Evolutionary conservation across 805 yeast species (phyloP).

Genomic region (Metschnikowia santaceciliae): DNA sequence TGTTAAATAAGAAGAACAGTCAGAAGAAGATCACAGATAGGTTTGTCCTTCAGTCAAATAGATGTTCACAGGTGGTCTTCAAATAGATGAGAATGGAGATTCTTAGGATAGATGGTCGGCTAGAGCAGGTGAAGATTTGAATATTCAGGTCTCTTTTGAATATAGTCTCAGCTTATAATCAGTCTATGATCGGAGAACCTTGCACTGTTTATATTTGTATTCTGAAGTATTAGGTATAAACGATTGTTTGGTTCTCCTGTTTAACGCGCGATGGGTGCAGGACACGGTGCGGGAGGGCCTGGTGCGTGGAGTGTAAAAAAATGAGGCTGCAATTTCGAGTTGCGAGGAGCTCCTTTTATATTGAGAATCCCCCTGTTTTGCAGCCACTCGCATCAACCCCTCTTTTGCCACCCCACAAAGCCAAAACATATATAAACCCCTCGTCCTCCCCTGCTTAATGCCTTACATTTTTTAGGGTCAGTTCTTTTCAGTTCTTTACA

Average conservation of each 20-base stretch:
- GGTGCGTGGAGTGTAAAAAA: not conserved
- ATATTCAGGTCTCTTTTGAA: too few relatives aligned
- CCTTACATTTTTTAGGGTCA: not conserved
- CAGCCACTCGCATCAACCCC: slow-evolving; percentile 1
- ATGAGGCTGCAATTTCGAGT: not conserved
- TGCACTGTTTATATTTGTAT: not conserved
- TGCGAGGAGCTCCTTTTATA: slow-evolving; percentile 1
- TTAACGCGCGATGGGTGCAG: slow-evolving; percentile 1
- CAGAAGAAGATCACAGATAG: too few relatives aligned
- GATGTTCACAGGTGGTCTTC: too few relatives aligned
- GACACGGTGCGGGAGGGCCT: not conserved
- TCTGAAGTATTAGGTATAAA: not conserved
- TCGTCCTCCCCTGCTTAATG: not conserved
- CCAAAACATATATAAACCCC: not conserved
- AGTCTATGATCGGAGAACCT: too few relatives aligned
- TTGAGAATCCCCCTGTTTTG: not conserved
- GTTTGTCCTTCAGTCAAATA: too few relatives aligned
- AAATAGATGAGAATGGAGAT: too few relatives aligned
- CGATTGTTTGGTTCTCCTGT: not conserved
- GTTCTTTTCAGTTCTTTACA: not conserved
- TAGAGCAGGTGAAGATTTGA: too few relatives aligned
- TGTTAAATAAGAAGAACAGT: too few relatives aligned
- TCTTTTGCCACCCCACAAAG: not conserved
- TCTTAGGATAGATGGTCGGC: too few relatives aligned
- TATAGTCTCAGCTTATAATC: too few relatives aligned